Evolutionary conservation across 73 alveolate genomes (phyloP).

Genomic region (Paramecium bursaria): DNA sequence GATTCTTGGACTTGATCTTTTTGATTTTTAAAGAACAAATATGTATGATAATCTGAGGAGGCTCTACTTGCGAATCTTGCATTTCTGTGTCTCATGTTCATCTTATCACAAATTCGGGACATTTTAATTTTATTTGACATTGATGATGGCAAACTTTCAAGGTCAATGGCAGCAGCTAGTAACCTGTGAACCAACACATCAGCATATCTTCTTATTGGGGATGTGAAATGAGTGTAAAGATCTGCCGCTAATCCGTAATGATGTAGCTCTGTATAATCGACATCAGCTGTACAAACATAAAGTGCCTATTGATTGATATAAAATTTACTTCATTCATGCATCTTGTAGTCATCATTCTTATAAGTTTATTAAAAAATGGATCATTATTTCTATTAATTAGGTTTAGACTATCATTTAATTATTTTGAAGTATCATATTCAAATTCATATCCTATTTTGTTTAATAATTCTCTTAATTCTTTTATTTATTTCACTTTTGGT

Average conservation of each 20-base stretch:
- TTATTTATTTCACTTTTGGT: conserved; percentile 83
- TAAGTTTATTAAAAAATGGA: conserved; percentile 89
- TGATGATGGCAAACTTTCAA: conserved; percentile 91
- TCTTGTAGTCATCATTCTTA: conserved; percentile 93
- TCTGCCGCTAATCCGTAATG: conserved; percentile 99
- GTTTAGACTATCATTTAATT: conserved; percentile 90
- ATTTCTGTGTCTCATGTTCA: conserved; percentile 94
- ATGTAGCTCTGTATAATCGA: conserved; percentile 92
- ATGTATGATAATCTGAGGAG: conserved; percentile 82
- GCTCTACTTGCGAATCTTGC: conserved; percentile 88
- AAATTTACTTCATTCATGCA: conserved; percentile 87
- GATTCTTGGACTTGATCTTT: conserved; percentile 76
- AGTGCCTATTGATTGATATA: conserved; percentile 81
- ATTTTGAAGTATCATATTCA: conserved; percentile 71
- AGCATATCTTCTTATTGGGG: conserved; percentile 99
- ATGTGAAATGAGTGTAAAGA: conserved; percentile 98
- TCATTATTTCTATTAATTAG: conserved; percentile 84
- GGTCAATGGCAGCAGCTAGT: conserved; percentile 97
- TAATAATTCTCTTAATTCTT: conserved; percentile 75
- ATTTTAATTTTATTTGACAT: conserved; percentile 93
- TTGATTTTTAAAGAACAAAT: conserved; percentile 76
- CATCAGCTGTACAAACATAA: conserved; percentile 97
- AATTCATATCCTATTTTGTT: conserved; percentile 75
- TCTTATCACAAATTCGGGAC: conserved; percentile 80
- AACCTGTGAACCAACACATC: conserved; percentile 99